Conservation (phyloP, 371 early-diverging fungal genomes). For the Thermomucor indicae-seudaticae region DNA sequence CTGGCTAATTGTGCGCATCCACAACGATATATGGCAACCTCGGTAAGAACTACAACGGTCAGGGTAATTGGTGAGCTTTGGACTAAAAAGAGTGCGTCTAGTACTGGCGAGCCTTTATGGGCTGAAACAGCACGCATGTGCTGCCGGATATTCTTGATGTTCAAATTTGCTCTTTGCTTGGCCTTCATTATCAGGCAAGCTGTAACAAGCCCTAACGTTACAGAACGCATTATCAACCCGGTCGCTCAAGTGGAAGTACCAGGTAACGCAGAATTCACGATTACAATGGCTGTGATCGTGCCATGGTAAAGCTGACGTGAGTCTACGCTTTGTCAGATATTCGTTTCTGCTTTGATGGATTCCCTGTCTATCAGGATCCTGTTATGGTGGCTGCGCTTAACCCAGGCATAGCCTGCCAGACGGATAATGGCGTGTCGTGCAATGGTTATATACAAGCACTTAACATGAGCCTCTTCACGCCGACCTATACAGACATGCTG, state of each 20-base stretch:
- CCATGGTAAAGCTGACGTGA: no score
- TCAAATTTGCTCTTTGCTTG: conserved; percentile 34
- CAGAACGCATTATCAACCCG: conserved; percentile 28
- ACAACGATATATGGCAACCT: conserved; percentile 45
- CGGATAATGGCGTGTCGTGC: conserved; percentile 33
- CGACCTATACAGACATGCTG: conserved; percentile 31
- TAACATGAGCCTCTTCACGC: conserved; percentile 33
- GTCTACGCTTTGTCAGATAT: conserved; percentile 37
- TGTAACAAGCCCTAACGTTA: conserved; percentile 40
- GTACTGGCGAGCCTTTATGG: conserved; percentile 48
- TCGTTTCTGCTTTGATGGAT: conserved; percentile 49
- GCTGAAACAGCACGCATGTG: conserved; percentile 42
- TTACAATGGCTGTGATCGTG: no score
- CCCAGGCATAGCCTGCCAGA: conserved; percentile 35
- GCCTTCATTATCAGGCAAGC: conserved; percentile 46
- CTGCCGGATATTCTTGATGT: conserved; percentile 34
- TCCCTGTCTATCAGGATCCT: conserved; percentile 7
- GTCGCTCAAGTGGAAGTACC: conserved; percentile 33
- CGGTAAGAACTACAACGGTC: conserved; percentile 16
- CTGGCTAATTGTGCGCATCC: conserved; percentile 33
- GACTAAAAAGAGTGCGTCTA: background rate
- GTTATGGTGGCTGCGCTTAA: conserved; percentile 7
- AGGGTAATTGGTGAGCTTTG: background rate
- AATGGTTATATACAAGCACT: conserved; percentile 20
- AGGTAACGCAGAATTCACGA: conserved; percentile 18